Percentiles rank a stretch among this genome's conserved stretches.
Conservation (phyloP, 129 eudicot genomes). For the Centaurea solstitialis region DNA sequence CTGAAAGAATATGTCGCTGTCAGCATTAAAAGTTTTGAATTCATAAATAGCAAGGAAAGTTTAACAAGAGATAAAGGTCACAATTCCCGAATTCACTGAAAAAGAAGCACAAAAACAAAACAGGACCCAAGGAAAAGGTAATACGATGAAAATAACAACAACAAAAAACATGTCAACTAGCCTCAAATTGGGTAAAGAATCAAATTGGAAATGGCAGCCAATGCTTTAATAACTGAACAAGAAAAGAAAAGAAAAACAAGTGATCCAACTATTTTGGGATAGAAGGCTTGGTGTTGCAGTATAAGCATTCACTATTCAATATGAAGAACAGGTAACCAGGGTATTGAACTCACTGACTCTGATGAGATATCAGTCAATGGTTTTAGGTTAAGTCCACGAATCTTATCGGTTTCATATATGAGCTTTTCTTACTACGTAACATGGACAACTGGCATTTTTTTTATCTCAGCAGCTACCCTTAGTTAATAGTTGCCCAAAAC, state of each 20-base stretch:
- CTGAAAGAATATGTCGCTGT: constrained; percentile 42
- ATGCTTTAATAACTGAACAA: neutral
- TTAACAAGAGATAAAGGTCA: neutral
- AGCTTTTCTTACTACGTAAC: no score
- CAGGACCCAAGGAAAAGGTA: neutral
- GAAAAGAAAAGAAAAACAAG: neutral
- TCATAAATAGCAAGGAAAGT: neutral
- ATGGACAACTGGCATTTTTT: no score
- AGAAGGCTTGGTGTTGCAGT: neutral
- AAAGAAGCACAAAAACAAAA: neutral
- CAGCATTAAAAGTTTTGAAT: neutral
- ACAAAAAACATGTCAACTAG: neutral
- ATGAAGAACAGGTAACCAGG: neutral
- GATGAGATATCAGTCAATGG: no score
- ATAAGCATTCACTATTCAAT: neutral
- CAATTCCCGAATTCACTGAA: neutral
- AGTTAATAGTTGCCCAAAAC: no score
- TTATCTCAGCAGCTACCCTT: no score
- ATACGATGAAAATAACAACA: neutral
- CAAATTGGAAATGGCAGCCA: neutral
- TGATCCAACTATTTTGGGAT: neutral
- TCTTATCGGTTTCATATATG: no score
- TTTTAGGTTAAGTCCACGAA: no score
- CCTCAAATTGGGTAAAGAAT: neutral
- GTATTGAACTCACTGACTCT: neutral